phyloP scores from a whole-genome alignment of 169 alveolate genomes.

The Perkinsus olseni region DNA sequence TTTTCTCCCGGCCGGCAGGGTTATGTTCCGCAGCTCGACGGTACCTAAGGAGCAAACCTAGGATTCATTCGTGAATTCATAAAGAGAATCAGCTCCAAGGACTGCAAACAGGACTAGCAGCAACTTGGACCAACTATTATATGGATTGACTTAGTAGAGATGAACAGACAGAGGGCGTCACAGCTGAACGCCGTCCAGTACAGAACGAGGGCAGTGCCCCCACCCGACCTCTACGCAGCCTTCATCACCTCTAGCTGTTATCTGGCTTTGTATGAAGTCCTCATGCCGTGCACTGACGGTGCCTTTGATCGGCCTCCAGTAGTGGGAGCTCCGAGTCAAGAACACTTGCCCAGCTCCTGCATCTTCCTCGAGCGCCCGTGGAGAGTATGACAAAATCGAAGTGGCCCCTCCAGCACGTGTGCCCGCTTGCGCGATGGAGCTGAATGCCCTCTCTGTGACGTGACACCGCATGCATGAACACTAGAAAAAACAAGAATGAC shows the following conservation, averaged over 20 bases:
- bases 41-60: background rate
- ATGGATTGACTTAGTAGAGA: too few relatives aligned
- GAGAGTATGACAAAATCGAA: background rate
- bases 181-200: too few relatives aligned
- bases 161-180: too few relatives aligned
- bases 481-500: too few relatives aligned
- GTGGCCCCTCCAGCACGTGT: background rate
- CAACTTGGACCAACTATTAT: too few relatives aligned
- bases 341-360: background rate
- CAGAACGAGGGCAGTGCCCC: too few relatives aligned
- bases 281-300: background rate
- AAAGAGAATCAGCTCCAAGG: too few relatives aligned
- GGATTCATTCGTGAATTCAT: background rate
- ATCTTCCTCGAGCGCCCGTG: background rate
- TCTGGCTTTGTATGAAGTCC: background rate
- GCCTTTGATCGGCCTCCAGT: background rate
- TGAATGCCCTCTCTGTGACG: background rate
- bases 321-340: background rate
- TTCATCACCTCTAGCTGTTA: background rate
- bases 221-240: too few relatives aligned
- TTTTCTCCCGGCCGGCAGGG: background rate
- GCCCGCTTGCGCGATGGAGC: background rate
- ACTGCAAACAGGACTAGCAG: too few relatives aligned
- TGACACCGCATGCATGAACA: background rate
- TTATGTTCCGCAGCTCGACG: background rate